Evolutionary conservation across 176 grass and related monocot genomes (phyloP).

Genomic region (Metroxylon sagu): DNA sequence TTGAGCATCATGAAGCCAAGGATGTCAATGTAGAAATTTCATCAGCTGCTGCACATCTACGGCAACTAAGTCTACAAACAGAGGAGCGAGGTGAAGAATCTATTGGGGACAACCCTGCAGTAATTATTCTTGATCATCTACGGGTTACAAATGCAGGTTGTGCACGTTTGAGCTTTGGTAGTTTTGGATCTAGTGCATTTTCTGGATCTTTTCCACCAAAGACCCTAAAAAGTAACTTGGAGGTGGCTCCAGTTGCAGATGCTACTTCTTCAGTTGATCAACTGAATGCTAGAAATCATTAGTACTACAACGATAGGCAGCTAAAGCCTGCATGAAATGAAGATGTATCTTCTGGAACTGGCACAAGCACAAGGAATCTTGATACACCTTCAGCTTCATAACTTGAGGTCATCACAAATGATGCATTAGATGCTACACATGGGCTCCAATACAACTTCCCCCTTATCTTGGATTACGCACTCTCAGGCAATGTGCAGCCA

Average conservation of each 20-base stretch:
- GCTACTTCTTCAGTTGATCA: slow-evolving; percentile 50
- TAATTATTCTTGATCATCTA: slow-evolving; percentile 95
- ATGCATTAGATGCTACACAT: slow-evolving; percentile 42
- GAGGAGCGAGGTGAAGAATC: slow-evolving; percentile 42
- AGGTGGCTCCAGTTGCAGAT: slow-evolving; percentile 27
- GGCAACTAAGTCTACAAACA: slow-evolving; percentile 60
- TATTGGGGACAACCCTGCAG: slow-evolving; percentile 70
- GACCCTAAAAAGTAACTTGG: slow-evolving; percentile 31
- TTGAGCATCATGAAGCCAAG: slow-evolving; percentile 46
- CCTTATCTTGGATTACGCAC: slow-evolving; percentile 50
- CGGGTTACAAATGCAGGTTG: slow-evolving; percentile 76
- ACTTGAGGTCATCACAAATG: slow-evolving; percentile 48
- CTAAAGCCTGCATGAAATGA: slow-evolving; percentile 32
- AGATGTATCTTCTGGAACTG: slow-evolving; percentile 41
- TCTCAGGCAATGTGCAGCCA: slow-evolving; percentile 43
- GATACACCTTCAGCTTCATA: slow-evolving; percentile 68
- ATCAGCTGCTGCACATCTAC: slow-evolving; percentile 43
- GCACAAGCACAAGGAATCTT: slow-evolving; percentile 40
- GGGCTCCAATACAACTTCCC: slow-evolving; percentile 73
- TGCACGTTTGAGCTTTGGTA: slow-evolving; percentile 83
- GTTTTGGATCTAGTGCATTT: slow-evolving; percentile 90
- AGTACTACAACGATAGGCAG: slow-evolving; percentile 44
- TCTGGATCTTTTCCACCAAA: slow-evolving; percentile 76
- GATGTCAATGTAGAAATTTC: slow-evolving; percentile 42
- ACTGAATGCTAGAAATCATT: slow-evolving; percentile 57